Conservation (phyloP, 352 stramenopile species). For the Phytophthora lateralis region DNA sequence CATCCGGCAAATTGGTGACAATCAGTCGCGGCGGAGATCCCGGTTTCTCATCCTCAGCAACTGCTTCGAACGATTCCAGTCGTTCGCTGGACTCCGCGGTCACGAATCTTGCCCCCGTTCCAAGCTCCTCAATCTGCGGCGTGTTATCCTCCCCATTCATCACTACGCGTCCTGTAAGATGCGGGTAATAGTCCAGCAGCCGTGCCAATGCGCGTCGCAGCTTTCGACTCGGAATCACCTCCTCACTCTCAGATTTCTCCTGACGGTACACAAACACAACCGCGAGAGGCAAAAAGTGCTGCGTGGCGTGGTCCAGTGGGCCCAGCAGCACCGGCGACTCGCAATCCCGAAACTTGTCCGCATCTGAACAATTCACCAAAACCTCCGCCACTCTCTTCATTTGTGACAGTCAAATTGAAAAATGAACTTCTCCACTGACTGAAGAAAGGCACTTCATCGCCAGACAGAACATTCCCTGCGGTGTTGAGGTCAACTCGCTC, state of each 20-base stretch:
- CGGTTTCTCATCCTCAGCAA: constrained; percentile 12
- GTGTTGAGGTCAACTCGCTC: background rate
- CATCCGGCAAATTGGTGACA: constrained; percentile 24
- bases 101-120: constrained; percentile 12
- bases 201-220: constrained; percentile 3
- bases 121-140: constrained; percentile 17
- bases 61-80: constrained; percentile 15
- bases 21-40: constrained; percentile 21
- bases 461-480: constrained; percentile 1
- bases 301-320: constrained; percentile 25
- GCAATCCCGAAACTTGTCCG: background rate
- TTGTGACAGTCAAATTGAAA: background rate
- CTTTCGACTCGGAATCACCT: constrained; percentile 14
- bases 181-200: constrained; percentile 25
- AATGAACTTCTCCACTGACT: background rate
- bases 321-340: constrained; percentile 21
- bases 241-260: background rate
- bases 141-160: constrained; percentile 8
- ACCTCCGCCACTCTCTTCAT: background rate
- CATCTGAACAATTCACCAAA: constrained; percentile 7
- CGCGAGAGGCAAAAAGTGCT: constrained; percentile 20
- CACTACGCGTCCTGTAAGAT: constrained; percentile 15
- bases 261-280: constrained; percentile 28
- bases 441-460: background rate
- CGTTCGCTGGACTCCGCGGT: constrained; percentile 8